Base-by-base conservation (phyloP, 352 stramenopile genomes). In the Globisporangium splendens region DNA sequence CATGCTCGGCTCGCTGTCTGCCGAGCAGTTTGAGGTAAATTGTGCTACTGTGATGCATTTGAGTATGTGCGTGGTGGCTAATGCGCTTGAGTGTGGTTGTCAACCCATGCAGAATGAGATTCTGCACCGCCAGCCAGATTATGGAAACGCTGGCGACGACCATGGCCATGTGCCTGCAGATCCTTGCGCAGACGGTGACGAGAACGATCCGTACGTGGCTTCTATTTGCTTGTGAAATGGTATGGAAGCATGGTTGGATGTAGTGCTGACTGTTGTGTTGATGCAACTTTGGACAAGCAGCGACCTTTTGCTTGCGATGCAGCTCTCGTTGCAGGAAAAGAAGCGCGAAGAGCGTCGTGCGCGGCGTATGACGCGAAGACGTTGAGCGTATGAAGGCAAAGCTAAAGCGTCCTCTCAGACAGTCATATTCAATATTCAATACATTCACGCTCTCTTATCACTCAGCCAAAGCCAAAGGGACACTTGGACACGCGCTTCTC, bases 21-120 rank as follows among this genome's bases (percentile, higher is more conserved):
- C 80, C 31, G 85, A 94, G 42, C 81, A 94, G 56, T 92, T 94
- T 56, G 85, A 94, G 82, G 82, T 89, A 60, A 21, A 49, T 38
- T 21, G 28, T 35, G 28, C 3, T 35, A 4, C 5, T 46, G 17
- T n/a, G 21, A 10, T 53, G 38, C 20, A 24, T 24, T 38, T 13
- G 28, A 41, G 31, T 24, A 18, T 46, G 18, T 22, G 44, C 21
- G 18, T 2, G 17, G 2, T 31, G 22, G 46, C 24, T 39, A 20
- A 44, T 22, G 22, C 35, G 24, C 14, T 1, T 28, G 21, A n/a
- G n/a, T n/a, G n/a, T n/a, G n/a, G n/a, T n/a, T n/a, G n/a, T n/a
- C n/a, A n/a, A n/a, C n/a, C n/a, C n/a, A 0, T 28, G 2, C 51
- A 91, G 79, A 89, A 92, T 62, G 82, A 92, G 59, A 90, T 92